Conservation (phyloP, 139 green algal species). For the Chlorella sp. region DNA sequence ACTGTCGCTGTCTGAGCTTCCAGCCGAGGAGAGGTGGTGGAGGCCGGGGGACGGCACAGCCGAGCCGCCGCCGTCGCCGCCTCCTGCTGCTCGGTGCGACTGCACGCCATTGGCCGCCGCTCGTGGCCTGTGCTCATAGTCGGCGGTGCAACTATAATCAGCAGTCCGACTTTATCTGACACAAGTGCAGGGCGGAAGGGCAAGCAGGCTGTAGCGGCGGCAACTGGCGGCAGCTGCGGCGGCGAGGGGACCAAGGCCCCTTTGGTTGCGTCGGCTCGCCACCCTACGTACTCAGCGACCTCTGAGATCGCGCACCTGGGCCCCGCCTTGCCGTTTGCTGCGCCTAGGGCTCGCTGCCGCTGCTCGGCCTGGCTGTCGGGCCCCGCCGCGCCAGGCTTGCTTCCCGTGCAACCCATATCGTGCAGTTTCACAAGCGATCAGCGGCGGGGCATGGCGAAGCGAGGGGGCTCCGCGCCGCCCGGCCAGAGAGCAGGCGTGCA, state of each 20-base stretch:
- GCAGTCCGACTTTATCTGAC: no score
- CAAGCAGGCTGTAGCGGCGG: not conserved
- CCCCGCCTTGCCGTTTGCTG: not conserved
- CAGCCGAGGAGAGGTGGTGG: not conserved
- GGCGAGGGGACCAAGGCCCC: not conserved
- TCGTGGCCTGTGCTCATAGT: no score
- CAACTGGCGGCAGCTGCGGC: not conserved
- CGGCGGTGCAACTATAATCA: not conserved
- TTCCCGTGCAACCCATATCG: not conserved
- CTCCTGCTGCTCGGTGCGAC: not conserved
- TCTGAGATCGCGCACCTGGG: not conserved
- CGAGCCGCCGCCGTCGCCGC: not conserved
- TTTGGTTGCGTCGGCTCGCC: no score
- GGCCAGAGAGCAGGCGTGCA: no score
- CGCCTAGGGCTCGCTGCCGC: not conserved
- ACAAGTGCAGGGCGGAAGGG: not conserved
- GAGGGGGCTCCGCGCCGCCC: no score
- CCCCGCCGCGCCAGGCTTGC: not conserved
- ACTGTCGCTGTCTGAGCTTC: conserved; percentile 6
- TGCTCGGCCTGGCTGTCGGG: not conserved
- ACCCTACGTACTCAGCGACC: not conserved
- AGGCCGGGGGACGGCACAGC: not conserved
- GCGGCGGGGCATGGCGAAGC: no score
- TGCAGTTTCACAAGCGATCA: not conserved
- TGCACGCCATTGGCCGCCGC: no score